Base-by-base conservation (phyloP, 306 rosid species). In the Cucurbita pepo region DNA sequence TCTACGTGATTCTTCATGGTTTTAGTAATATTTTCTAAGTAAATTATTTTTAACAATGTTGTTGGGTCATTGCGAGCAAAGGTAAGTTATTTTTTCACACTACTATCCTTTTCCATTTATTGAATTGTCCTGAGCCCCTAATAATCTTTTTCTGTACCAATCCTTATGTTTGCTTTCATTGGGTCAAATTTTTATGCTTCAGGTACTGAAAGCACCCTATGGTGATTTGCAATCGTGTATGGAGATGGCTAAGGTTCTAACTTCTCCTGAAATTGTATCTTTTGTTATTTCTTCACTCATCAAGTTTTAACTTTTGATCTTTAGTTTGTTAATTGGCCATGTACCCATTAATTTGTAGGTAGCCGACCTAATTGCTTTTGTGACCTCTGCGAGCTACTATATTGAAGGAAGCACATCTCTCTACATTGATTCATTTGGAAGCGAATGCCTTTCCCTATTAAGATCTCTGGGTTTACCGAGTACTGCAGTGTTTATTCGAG, bases 381-480 rank as follows among this genome's bases (percentile, higher is more conserved):
- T 91, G 78, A 86, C 88, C 60, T 94, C 96, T 9, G 82, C 88
- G 40, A 82, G 62, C 57, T 78, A 87, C 77, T 36, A 50, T 7
- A 58, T 67, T 22, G 91, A 83, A 80, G 97, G 79, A 69, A 80
- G 88, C 78, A 74, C 78, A 71, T 83, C 94, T 71, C 50, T 63
- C 86, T 84, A 85, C 80, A 80, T 91, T 10, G 97, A 94, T 79
- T 91, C 95, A 8, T 94, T 94, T 81, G 99, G 95, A 82, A 81
- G 82, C 65, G 96, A 87, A 69, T 94, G 97, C 76, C 97, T 94
- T 80, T 94, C 99, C 15, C 88, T 94, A 51, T 89, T 89, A 77
- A 89, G 91, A 77, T 87, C 97, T 61, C 84, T 94, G 75, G 99
- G 99, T 75, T 83, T 94, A 82, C 99, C 97, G 8, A 91, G 97